Base-by-base conservation (phyloP, 164 flowering plant species). In the Saururus chinensis region DNA sequence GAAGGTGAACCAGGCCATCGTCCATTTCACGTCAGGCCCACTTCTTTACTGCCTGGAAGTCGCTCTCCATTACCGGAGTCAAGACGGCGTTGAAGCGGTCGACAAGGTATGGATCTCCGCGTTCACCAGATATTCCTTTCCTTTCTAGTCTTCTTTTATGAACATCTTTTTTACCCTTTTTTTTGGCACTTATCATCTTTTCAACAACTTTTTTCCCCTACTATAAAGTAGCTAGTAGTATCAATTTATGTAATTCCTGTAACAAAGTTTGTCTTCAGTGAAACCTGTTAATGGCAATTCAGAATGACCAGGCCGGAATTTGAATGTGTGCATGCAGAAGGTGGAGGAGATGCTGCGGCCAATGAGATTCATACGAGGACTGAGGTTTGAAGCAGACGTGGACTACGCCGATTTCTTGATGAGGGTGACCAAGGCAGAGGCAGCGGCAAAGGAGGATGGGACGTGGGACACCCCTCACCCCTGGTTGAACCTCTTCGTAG, bases 381-480 rank as follows among this genome's bases (percentile, higher is more conserved):
- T 82, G 73, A 72, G 57, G 72, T 89, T 83, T 70, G 61, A 76
- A 62, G 67, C 74, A 68, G 87, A 87, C 65, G 40, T 86, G 51
- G 78, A 75, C 66, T 89, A 86, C 78, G 66, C 66, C 68, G 89
- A 82, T 12, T 92, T 89, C 60, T 13, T 92, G 23, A 60, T 77
- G 42, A 81, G 98, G 17, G 96, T 92, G 24, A 83, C 84, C 65
- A 74, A 63, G 0, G 80, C 60, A 19, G 93, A 89, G 74, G 68
- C 72, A 40, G 69, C 68, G 26, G 91, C 95, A 0, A 83, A 57
- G 53, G 81, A 76, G 26, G 78, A 59, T 40, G 96, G 98, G 4
- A 76, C 73, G 0, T 89, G 96, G 98, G 83, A 84, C 53, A 69
- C 86, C 17, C 92, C 98, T 8, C 98, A 92, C 76, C 98, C 96